Base-by-base conservation (phyloP, 208 protist species). In the Herpetomonas muscarum region DNA sequence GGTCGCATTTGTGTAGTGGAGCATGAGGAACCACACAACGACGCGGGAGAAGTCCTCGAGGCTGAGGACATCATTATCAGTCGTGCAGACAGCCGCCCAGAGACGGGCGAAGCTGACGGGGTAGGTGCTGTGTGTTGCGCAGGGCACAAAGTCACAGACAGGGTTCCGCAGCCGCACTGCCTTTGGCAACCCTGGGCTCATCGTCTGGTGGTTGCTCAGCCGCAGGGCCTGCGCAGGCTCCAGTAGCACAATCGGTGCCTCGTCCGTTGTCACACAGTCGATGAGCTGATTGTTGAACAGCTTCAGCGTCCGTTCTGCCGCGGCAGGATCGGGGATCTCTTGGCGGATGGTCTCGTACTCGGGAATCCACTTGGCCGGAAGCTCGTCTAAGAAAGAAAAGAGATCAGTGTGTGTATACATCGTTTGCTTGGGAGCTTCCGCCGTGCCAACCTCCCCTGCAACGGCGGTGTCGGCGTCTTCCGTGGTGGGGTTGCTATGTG, bases 241-340 rank as follows among this genome's bases (percentile, higher is more conserved):
- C 24, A 95, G 59, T 15, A 95, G 64, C 17, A 29, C 51, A 55
- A 72, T 61, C 21, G 88, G 88, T 30, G 66, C 55, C 50, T 86
- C 79, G 67, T 95, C 89, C 32, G 71, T 70, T 5, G 80, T 87
- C 15, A 95, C 68, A 63, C 79, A 87, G 15, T 89, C 73, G 3
- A 79, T 57, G 1, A 95, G 56, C 56, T 91, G 77, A 6, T 66
- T 39, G 37, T 79, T 51, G 34, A 74, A 67, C 39, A 67, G 62
- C 3, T 68, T 53, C 3, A 76, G 55, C 54, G 55, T 64, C 3
- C 61, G 22, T 31, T 72, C 53, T 6, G 36, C 1, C 26, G 30
- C 41, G 47, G 52, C 55, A 13, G 50, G 57, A 0, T 59, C 56
- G 44, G 63, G 58, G 34, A 56, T 50, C 36, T 41, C 42, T 4